Evolutionary conservation across 2,329 filamentous ascomycete genomes (phyloP), one percentile per base, ranked within the genome.

Genomic region (Epichloe scottii): DNA sequence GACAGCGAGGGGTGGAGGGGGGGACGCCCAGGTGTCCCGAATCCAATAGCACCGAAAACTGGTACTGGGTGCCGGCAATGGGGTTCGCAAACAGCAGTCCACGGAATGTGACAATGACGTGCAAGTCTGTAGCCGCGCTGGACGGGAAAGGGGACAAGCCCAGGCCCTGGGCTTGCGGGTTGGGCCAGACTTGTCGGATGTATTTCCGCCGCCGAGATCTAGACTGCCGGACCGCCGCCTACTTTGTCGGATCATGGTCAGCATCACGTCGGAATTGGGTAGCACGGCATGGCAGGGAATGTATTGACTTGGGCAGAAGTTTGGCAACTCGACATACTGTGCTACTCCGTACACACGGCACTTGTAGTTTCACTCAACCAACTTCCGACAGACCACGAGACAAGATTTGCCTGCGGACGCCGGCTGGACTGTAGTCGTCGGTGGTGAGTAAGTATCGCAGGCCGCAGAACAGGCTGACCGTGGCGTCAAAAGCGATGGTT

Each of bases 21-120:
- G 15, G 26, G 7, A 1, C 8, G 17, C 21, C 44, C 40, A 58
- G 60, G n/a, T n/a, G 57, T 52, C 59, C 59, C 58, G 59, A 56
- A 43, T 51, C 60, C 56, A 56, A 54, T 56, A 58, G 55, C 52
- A 59, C 45, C 54, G 53, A 57, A 55, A 30, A 30, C 26, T 30
- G 26, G 26, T 3, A 30, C 8, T 30, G 26, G 26, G 26, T 30
- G 26, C 39, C 47, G 35, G 26, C 21, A 30, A 30, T 33, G 23
- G 41, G 23, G 21, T 44, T 44, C 14, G 37, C 37, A 38, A 38
- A 38, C 37, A 38, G 15, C 35, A 38, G 37, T 38, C 37, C 14
- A 38, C 37, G 37, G 37, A n/a, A 38, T 38, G 15, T 38, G 37
- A 5, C 14, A 38, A 38, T 38, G 35, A 15, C 35, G 35, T 38